Evolutionary conservation across 2,329 filamentous ascomycete genomes (phyloP), one percentile per base, ranked within the genome.

Genomic region (Cladosporium sp.): DNA sequence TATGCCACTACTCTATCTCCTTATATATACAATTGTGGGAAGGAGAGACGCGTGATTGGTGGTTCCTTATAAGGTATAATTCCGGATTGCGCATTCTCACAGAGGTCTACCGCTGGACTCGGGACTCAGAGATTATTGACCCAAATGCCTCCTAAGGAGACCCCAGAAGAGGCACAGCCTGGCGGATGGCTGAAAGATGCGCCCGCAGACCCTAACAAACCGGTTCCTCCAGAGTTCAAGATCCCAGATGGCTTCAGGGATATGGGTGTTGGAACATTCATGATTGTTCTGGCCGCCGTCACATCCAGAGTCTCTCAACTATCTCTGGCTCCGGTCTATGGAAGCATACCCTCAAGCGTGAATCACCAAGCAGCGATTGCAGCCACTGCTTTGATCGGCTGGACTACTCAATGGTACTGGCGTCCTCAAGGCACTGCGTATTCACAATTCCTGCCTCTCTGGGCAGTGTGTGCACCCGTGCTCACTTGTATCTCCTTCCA

Each of bases 271-370:
- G 49, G 47, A 7, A 62, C 58, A 14, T 49, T 52, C 24, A 44
- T 66, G 26, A 66, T 58, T 24, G 58, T 59, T 4, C 80, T 91
- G 55, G 83, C 86, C 11, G 91, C 88, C 54, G 75, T 89, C 51
- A 88, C 86, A 67, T 89, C 90, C 57, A 87, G 88, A 68, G 86
- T 90, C 66, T 94, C 91, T 0, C 87, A 92, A 75, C 83, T 93
- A 68, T 89, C 87, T 47, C 83, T 98, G 38, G 91, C 92, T 24
- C 95, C 95, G 1, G 90, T 96, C 12, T 98, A 96, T 78, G 95
- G 95, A 62, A 88, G 89, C 18, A 91, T 96, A 44, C 91, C 94
- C 1, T 84, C 92, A 0, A 85, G 87, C 1, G 82, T 90, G 70
- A 90, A 89, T 77, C 94, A 97, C 76, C 80, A 84, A 61, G 85